Evolutionary conservation across 2,329 filamentous ascomycete genomes (phyloP).

Genomic region (Mollisia scopiformis): DNA sequence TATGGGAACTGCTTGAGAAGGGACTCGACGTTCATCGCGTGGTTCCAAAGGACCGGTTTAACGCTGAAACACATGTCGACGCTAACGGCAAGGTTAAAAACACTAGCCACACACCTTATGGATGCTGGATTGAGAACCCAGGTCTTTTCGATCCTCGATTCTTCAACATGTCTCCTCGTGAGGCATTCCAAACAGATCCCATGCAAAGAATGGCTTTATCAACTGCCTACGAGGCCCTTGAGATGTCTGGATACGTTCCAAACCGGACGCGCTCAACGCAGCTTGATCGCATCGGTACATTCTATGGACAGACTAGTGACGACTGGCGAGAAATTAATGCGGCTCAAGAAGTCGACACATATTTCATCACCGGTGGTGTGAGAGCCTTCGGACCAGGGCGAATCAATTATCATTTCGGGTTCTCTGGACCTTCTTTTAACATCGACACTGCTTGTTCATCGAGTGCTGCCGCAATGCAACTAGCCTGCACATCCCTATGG

Average conservation of each 20-base stretch:
- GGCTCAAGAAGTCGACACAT: slow-evolving; percentile 36
- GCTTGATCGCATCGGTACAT: slow-evolving; percentile 46
- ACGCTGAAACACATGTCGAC: slow-evolving; percentile 71
- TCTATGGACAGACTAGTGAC: slow-evolving; percentile 37
- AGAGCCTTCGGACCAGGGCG: slow-evolving; percentile 38
- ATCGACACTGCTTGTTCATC: slow-evolving; percentile 47
- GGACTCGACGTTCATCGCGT: slow-evolving; percentile 74
- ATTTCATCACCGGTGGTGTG: slow-evolving; percentile 36
- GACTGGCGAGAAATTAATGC: slow-evolving; percentile 38
- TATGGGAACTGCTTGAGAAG: slow-evolving; percentile 76
- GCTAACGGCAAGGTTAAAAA: slow-evolving; percentile 74
- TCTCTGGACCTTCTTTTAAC: slow-evolving; percentile 44
- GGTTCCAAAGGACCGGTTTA: slow-evolving; percentile 70
- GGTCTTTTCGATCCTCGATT: slow-evolving; percentile 81
- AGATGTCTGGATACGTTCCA: slow-evolving; percentile 75
- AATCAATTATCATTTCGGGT: slow-evolving; percentile 46
- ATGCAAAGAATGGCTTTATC: slow-evolving; percentile 78
- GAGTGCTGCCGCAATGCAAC: slow-evolving; percentile 40
- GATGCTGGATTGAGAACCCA: slow-evolving; percentile 72
- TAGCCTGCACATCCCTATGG: slow-evolving; percentile 35
- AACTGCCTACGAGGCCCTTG: slow-evolving; percentile 80
- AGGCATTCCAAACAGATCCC: slow-evolving; percentile 79
- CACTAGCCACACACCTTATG: slow-evolving; percentile 76
- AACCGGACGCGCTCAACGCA: slow-evolving; percentile 35
- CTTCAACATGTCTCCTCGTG: slow-evolving; percentile 85